Evolutionary conservation across 2,329 filamentous ascomycete species (phyloP).

Genomic region (Fusarium sp.): DNA sequence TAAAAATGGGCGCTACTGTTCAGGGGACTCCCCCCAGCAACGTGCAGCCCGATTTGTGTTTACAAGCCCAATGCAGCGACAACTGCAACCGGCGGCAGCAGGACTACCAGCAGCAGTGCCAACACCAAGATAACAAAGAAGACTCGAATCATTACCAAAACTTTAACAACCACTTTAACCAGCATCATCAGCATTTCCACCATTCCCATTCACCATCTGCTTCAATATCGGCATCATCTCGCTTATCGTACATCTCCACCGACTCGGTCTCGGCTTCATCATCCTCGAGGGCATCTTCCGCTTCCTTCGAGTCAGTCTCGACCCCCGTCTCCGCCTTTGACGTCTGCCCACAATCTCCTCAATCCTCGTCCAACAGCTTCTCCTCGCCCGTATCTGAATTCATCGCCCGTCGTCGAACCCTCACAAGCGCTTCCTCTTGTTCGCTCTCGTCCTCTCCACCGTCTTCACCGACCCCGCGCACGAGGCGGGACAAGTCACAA

Average conservation of each 20-base stretch:
- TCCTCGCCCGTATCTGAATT: slow-evolving; percentile 39
- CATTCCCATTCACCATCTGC: slow-evolving; percentile 47
- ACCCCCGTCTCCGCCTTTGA: slow-evolving; percentile 44
- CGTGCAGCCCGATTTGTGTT: slow-evolving; percentile 60
- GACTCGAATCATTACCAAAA: slow-evolving; percentile 24
- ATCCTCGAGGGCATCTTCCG: slow-evolving; percentile 43
- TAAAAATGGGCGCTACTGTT: slow-evolving; percentile 45
- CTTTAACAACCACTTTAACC: slow-evolving; percentile 46
- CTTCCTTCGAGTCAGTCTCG: slow-evolving; percentile 42
- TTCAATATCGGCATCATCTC: slow-evolving; percentile 44
- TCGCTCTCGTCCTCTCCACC: slow-evolving; percentile 43
- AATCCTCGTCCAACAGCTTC: slow-evolving; percentile 17
- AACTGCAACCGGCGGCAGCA: slow-evolving; percentile 21
- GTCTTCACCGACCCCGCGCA: slow-evolving; percentile 55
- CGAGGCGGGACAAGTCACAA: slow-evolving; percentile 63
- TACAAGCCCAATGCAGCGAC: slow-evolving; percentile 51
- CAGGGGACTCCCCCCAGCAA: slow-evolving; percentile 53
- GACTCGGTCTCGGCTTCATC: slow-evolving; percentile 38
- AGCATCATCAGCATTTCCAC: slow-evolving; percentile 48
- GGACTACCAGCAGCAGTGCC: slow-evolving; percentile 15
- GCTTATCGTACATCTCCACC: slow-evolving; percentile 48
- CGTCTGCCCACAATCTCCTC: slow-evolving; percentile 27
- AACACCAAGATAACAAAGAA: slow-evolving; percentile 19
- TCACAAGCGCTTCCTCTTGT: slow-evolving; percentile 40
- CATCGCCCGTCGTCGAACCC: slow-evolving; percentile 40